These are phyloP conservation scores for Rhizopogon sp. DNA, from an alignment of 768 basidiomycete genomes.

Conservation along the genomic window DNA sequence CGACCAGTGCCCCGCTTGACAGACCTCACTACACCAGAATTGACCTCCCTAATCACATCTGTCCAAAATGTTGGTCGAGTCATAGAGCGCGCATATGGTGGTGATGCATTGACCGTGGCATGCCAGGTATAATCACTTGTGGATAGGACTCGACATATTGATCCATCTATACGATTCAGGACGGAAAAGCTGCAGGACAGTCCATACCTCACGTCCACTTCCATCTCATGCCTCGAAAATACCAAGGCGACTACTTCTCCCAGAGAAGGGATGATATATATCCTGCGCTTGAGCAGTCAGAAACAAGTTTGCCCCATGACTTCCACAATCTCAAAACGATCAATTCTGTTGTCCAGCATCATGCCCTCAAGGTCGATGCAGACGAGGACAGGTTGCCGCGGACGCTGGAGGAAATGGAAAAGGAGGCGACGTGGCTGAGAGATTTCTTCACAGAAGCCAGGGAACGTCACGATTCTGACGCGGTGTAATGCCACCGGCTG, in stretches of 20 bases:
- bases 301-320: constrained; percentile 43
- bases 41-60: constrained; percentile 74
- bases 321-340: constrained; percentile 16
- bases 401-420: constrained; percentile 69
- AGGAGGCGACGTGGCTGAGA: constrained; percentile 68
- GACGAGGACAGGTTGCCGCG: constrained; percentile 65
- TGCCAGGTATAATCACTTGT: constrained; percentile 59
- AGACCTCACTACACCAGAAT: constrained; percentile 59
- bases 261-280: constrained; percentile 70
- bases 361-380: constrained; percentile 56
- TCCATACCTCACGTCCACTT: constrained; percentile 83
- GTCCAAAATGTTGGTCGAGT: constrained; percentile 76
- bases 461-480: background rate
- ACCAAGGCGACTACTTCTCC: constrained; percentile 61
- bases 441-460: constrained; percentile 40
- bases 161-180: constrained; percentile 40
- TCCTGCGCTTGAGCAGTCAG: constrained; percentile 67
- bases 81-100: constrained; percentile 78
- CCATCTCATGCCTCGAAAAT: constrained; percentile 83
- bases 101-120: constrained; percentile 81
- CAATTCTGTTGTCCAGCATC: constrained; percentile 24
- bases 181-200: constrained; percentile 83
- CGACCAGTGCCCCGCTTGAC: constrained; percentile 51
- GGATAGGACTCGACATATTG: background rate
- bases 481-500: background rate